Conservation (phyloP, 2,329 filamentous ascomycete species). For the Fusarium sp. region DNA sequence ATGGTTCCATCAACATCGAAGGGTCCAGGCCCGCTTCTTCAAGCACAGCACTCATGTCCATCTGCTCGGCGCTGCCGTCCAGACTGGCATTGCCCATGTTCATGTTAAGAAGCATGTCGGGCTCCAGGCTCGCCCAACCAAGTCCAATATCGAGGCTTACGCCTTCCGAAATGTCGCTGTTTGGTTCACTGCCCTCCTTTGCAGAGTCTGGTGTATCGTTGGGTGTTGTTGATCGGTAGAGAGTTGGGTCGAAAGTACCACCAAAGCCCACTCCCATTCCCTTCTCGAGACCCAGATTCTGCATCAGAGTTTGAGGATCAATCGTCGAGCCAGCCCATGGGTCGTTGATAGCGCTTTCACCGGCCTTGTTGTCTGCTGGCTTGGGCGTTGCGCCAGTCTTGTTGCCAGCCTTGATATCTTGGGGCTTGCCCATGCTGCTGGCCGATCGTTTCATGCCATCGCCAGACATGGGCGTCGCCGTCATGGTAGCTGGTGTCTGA, state of each 20-base stretch:
- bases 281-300: slow-evolving; percentile 48
- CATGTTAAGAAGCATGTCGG: slow-evolving; percentile 55
- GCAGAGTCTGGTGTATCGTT: slow-evolving; percentile 71
- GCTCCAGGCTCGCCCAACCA: slow-evolving; percentile 57
- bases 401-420: slow-evolving; percentile 46
- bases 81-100: slow-evolving; percentile 51
- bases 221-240: slow-evolving; percentile 64
- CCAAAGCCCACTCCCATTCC: slow-evolving; percentile 47
- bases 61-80: slow-evolving; percentile 29
- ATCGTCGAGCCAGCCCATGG: slow-evolving; percentile 57
- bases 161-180: slow-evolving; percentile 67
- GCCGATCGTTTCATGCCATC: slow-evolving; percentile 60
- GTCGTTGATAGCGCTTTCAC: slow-evolving; percentile 38
- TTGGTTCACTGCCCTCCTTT: slow-evolving; percentile 68
- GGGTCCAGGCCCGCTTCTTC: slow-evolving; percentile 37
- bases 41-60: background rate
- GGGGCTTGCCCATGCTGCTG: slow-evolving; percentile 55
- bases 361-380: slow-evolving; percentile 42
- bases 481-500: slow-evolving; percentile 55
- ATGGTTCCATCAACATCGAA: slow-evolving; percentile 42
- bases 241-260: slow-evolving; percentile 60
- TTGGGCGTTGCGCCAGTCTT: slow-evolving; percentile 47
- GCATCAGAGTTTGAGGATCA: slow-evolving; percentile 56
- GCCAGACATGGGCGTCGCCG: slow-evolving; percentile 60
- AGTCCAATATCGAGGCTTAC: slow-evolving; percentile 62